A percentile compares a stretch with the other conserved stretches of the same genome.
Evolutionary conservation across 2,329 filamentous ascomycete species (phyloP).

Genomic region (Dactylellina cionopaga): DNA sequence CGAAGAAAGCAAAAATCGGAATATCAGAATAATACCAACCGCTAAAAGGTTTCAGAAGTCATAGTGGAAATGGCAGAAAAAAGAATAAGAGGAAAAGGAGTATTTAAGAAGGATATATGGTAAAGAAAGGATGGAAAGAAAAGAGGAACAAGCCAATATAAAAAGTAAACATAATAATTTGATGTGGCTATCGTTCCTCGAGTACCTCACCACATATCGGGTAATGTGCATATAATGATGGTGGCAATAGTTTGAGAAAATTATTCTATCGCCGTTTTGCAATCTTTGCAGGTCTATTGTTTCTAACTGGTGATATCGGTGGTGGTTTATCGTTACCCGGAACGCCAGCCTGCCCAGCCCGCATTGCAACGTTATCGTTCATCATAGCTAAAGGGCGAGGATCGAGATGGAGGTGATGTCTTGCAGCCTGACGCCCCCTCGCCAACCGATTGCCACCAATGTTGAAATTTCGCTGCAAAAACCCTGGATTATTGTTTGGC

Average conservation of each 20-base stretch:
- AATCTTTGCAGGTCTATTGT: conserved; percentile 33
- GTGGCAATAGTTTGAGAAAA: not conserved
- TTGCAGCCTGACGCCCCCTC: conserved; percentile 7
- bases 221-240: not conserved
- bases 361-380: not conserved
- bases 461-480: conserved; percentile 38
- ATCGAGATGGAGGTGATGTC: not conserved
- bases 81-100: not conserved
- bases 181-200: no score
- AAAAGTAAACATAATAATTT: no score
- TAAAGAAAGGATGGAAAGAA: not conserved
- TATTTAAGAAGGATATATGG: not conserved
- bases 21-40: not conserved
- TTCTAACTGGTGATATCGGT: not conserved
- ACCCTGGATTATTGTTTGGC: conserved; percentile 20
- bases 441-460: conserved; percentile 28
- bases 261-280: conserved; percentile 22
- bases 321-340: conserved; percentile 3
- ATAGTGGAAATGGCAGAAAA: not conserved
- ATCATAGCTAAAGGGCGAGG: not conserved
- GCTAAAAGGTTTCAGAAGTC: not conserved
- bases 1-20: not conserved
- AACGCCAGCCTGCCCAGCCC: not conserved
- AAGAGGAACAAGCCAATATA: not conserved
- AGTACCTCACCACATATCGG: no score